Conservation (phyloP, 495 filamentous ascomycete genomes). For the Penicillium angulare region DNA sequence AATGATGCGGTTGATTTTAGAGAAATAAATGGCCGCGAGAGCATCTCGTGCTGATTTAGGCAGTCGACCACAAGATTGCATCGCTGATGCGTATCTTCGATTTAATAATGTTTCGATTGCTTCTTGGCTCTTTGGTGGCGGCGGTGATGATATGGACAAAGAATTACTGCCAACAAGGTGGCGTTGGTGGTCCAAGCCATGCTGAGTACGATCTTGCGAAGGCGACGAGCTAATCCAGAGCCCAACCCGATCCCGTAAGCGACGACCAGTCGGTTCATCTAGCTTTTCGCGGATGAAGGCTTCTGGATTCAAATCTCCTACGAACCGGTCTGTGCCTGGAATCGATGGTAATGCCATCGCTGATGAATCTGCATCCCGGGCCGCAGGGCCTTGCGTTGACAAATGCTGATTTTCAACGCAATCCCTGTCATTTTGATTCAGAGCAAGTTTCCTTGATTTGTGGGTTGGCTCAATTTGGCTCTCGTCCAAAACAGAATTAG, state of each 20-base stretch:
- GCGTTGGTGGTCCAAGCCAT: too few species aligned
- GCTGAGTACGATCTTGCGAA: slow-evolving; percentile 4
- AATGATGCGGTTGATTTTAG: slow-evolving; percentile 33
- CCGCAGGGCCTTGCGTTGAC: background rate
- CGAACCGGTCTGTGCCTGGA: slow-evolving; percentile 36
- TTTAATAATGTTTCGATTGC: slow-evolving; percentile 26
- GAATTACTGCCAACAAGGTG: slow-evolving; percentile 1
- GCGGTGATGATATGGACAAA: slow-evolving; percentile 2
- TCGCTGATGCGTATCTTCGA: slow-evolving; percentile 27
- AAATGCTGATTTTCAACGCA: background rate
- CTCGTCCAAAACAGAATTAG: slow-evolving; percentile 15
- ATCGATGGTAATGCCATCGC: slow-evolving; percentile 8
- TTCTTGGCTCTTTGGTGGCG: slow-evolving; percentile 13
- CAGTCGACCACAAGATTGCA: slow-evolving; percentile 29
- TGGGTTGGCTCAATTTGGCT: background rate
- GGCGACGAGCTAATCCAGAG: slow-evolving; percentile 43
- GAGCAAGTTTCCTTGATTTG: background rate
- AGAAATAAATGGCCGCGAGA: slow-evolving; percentile 32
- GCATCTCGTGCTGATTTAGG: slow-evolving; percentile 23
- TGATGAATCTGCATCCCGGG: slow-evolving; percentile 7
- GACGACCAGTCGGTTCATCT: slow-evolving; percentile 27
- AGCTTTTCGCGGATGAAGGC: slow-evolving; percentile 42
- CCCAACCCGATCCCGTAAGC: slow-evolving; percentile 40
- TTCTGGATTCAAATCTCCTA: slow-evolving; percentile 51
- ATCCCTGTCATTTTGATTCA: background rate